Conservation (phyloP, 2,329 filamentous ascomycete species). For the Claviceps sp. region DNA sequence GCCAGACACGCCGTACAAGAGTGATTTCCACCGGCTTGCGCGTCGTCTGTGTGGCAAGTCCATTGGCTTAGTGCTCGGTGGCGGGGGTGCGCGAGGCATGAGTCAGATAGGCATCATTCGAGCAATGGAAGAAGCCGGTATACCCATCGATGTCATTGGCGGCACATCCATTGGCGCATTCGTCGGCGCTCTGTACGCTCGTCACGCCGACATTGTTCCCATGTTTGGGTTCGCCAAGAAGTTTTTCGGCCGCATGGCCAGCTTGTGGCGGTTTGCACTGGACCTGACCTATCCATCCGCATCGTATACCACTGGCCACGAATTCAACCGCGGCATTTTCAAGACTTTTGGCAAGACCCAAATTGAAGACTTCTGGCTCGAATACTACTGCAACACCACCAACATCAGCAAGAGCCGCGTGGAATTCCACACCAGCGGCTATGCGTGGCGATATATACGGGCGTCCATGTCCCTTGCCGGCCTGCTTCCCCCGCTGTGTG, state of each 20-base stretch:
- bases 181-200: constrained; percentile 87
- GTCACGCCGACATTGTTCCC: constrained; percentile 90
- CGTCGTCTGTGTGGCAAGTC: constrained; percentile 85
- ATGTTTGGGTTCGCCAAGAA: constrained; percentile 97
- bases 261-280: constrained; percentile 95
- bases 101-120: constrained; percentile 88
- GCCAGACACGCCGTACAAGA: constrained; percentile 83
- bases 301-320: constrained; percentile 94
- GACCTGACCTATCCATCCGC: constrained; percentile 93
- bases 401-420: constrained; percentile 90
- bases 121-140: constrained; percentile 88
- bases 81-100: constrained; percentile 84
- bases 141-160: constrained; percentile 89
- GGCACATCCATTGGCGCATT: constrained; percentile 95
- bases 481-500: constrained; percentile 81
- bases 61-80: constrained; percentile 84
- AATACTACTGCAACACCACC: constrained; percentile 98
- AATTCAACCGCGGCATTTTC: constrained; percentile 98
- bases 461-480: constrained; percentile 96
- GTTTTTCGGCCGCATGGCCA: constrained; percentile 96
- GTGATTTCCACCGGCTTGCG: constrained; percentile 89
- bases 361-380: constrained; percentile 98
- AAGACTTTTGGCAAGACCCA: constrained; percentile 95
- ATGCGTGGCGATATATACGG: constrained; percentile 93
- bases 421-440: constrained; percentile 91